phyloP scores from a whole-genome alignment of 768 basidiomycete species.

The Mycena leptocephala region DNA sequence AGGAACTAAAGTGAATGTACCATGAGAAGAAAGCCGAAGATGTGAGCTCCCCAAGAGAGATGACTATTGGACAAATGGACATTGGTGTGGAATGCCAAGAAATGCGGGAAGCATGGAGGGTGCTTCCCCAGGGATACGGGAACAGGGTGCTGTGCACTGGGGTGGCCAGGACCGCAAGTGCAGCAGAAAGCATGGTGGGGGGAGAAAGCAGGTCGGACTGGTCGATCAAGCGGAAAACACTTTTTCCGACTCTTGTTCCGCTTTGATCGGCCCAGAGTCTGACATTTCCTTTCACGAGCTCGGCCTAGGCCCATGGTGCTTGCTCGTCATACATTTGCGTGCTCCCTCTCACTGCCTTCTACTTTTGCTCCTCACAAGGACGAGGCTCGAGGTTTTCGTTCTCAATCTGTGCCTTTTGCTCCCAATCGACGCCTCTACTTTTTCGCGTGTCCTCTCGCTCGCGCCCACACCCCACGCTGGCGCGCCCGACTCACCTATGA shows the following conservation, averaged over 20 bases:
- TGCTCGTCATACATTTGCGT: no score
- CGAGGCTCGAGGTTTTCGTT: no score
- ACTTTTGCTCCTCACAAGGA: no score
- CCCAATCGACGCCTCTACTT: no score
- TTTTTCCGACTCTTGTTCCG: background rate
- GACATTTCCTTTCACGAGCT: no score
- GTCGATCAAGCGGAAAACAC: background rate
- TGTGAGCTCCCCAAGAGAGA: constrained; percentile 31
- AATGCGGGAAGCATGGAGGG: constrained; percentile 33
- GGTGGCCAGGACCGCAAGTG: constrained; percentile 21
- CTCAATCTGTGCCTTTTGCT: no score
- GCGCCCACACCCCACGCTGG: no score
- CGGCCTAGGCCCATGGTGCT: no score
- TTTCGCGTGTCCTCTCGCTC: no score
- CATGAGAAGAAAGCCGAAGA: constrained; percentile 34
- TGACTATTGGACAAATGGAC: background rate
- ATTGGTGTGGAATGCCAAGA: constrained; percentile 30
- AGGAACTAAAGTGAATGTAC: background rate
- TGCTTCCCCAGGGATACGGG: constrained; percentile 32
- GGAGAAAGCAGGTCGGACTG: background rate
- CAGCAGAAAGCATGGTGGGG: constrained; percentile 4
- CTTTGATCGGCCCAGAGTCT: no score
- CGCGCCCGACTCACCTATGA: no score
- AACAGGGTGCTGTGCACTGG: constrained; percentile 28
- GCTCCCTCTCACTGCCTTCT: no score